Percentiles rank a stretch among this genome's conserved stretches.
These are phyloP conservation scores for Phyllosticta citribraziliensis DNA, from an alignment of 2,329 filamentous ascomycete genomes.

Conservation along the genomic window DNA sequence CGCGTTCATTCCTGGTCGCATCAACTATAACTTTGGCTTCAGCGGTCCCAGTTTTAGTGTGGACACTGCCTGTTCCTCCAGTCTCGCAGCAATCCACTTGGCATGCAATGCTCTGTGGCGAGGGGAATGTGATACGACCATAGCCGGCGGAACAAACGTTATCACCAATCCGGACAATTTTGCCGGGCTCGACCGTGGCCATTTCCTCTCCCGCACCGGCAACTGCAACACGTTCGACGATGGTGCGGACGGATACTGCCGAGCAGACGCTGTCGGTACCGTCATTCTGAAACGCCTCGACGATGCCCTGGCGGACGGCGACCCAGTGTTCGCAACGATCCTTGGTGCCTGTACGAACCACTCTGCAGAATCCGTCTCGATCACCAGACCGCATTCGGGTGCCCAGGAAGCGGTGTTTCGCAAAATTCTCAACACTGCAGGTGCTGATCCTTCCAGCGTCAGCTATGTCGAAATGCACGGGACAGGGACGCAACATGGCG, in stretches of 20 bases:
- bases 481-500: slow-evolving; percentile 22
- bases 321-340: slow-evolving; percentile 25
- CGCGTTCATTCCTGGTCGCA: slow-evolving; percentile 43
- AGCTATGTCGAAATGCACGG: slow-evolving; percentile 24
- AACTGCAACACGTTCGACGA: slow-evolving; percentile 25
- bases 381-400: slow-evolving; percentile 18
- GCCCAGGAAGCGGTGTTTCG: slow-evolving; percentile 14
- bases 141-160: slow-evolving; percentile 20
- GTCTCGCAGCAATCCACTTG: slow-evolving; percentile 16
- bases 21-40: slow-evolving; percentile 28
- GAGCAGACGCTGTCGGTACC: slow-evolving; percentile 21
- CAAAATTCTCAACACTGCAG: slow-evolving; percentile 20
- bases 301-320: slow-evolving; percentile 25
- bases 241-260: slow-evolving; percentile 27
- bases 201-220: slow-evolving; percentile 20
- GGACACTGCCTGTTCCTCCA: slow-evolving; percentile 19
- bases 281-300: slow-evolving; percentile 26
- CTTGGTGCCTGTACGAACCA: slow-evolving; percentile 33
- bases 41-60: slow-evolving; percentile 15
- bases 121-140: slow-evolving; percentile 17
- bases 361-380: slow-evolving; percentile 22
- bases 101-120: slow-evolving; percentile 17
- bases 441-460: slow-evolving; percentile 24
- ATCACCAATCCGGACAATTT: slow-evolving; percentile 31
- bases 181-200: slow-evolving; percentile 23